Evolutionary conservation across 169 alveolate genomes (phyloP).

Genomic region (Plasmodium vivax): DNA sequence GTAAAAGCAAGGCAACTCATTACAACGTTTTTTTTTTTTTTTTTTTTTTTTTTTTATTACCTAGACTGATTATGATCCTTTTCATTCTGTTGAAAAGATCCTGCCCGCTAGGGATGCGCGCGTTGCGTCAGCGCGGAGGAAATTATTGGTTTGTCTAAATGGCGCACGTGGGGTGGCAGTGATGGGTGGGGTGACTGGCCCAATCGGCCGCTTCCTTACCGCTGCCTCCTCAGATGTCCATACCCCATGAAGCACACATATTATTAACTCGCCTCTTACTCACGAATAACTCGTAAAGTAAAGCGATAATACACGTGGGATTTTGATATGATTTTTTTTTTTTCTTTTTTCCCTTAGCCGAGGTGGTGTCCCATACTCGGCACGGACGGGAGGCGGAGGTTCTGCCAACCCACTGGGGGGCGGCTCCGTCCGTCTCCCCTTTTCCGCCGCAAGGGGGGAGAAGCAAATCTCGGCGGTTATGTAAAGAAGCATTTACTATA

Average conservation of each 20-base stretch:
- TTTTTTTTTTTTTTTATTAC: slow-evolving; percentile 56
- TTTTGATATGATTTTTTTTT: slow-evolving; percentile 17
- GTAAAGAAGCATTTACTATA: background rate
- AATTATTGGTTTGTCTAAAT: background rate
- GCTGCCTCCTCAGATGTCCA: background rate
- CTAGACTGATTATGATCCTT: slow-evolving; percentile 73
- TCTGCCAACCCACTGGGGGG: background rate
- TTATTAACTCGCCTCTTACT: slow-evolving; percentile 13
- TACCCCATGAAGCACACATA: slow-evolving; percentile 72
- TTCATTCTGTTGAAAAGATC: slow-evolving; percentile 72
- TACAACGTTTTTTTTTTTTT: slow-evolving; percentile 2
- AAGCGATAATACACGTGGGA: slow-evolving; percentile 65
- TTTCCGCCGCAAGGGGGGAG: background rate
- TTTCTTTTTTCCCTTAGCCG: slow-evolving; percentile 30
- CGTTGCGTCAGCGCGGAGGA: background rate
- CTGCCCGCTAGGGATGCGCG: slow-evolving; percentile 71
- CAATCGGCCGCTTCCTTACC: too few relatives aligned
- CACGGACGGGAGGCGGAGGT: background rate
- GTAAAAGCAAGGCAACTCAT: background rate
- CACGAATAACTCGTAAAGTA: slow-evolving; percentile 65
- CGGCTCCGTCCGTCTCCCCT: background rate
- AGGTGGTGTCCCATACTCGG: background rate
- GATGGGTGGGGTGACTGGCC: background rate
- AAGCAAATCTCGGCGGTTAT: background rate
- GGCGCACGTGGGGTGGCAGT: background rate